These are phyloP conservation scores for Acephala macrosclerotiorum DNA, from an alignment of 2,329 filamentous ascomycete species.

Conservation along the genomic window DNA sequence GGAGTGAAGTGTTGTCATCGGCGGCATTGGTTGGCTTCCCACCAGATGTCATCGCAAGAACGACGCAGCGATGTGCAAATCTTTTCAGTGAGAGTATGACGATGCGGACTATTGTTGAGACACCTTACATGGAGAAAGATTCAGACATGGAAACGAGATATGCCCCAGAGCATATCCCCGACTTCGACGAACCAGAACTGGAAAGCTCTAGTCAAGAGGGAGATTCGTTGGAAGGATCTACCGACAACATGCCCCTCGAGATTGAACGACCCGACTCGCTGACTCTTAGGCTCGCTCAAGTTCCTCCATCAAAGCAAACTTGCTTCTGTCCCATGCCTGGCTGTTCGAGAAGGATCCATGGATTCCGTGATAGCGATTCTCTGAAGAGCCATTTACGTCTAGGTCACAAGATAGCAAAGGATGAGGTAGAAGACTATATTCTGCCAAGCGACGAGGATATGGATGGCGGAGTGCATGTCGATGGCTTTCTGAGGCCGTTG, in stretches of 20 bases:
- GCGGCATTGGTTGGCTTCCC: conserved; percentile 79
- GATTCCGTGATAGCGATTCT: conserved; percentile 48
- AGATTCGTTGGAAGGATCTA: not conserved
- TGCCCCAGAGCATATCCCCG: conserved; percentile 36
- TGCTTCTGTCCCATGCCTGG: conserved; percentile 47
- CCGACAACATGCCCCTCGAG: not conserved
- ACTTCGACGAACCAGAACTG: conserved; percentile 21
- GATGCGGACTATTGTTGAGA: conserved; percentile 45
- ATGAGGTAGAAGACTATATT: conserved; percentile 59
- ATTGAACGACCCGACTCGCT: not conserved
- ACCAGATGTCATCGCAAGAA: conserved; percentile 67
- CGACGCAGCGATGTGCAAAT: conserved; percentile 75
- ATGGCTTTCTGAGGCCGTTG: conserved; percentile 70
- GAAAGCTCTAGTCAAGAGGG: conserved; percentile 6
- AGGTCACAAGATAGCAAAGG: conserved; percentile 53
- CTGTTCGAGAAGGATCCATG: conserved; percentile 47
- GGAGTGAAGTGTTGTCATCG: conserved; percentile 84
- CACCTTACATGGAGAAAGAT: conserved; percentile 23
- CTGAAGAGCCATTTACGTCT: conserved; percentile 53
- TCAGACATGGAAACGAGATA: conserved; percentile 33
- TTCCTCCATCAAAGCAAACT: not conserved
- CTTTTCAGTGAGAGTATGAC: conserved; percentile 78
- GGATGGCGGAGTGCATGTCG: conserved; percentile 69
- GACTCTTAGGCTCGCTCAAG: conserved; percentile 2
- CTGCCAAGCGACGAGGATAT: conserved; percentile 52